Evolutionary conservation across 371 early-diverging fungal genomes (phyloP).

Genomic region (Batkoa obscura): DNA sequence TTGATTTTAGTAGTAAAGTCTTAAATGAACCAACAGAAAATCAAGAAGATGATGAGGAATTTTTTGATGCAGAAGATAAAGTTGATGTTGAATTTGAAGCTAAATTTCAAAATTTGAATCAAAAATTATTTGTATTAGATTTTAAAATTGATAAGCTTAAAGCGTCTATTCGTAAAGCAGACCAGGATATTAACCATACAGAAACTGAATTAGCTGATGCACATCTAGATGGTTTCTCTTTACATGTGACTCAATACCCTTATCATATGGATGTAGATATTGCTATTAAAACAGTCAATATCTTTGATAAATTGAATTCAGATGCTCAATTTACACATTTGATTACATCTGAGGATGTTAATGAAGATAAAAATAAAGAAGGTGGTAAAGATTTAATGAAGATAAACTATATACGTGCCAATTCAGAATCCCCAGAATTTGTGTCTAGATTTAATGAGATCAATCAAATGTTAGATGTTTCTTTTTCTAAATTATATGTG

Average conservation of each 20-base stretch:
- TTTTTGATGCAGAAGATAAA: constrained; percentile 13
- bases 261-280: constrained; percentile 55
- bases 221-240: constrained; percentile 43
- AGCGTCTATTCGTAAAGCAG: constrained; percentile 34
- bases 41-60: constrained; percentile 11
- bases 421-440: constrained; percentile 58
- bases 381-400: constrained; percentile 32
- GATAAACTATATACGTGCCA: constrained; percentile 51
- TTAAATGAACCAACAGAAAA: constrained; percentile 6
- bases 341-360: constrained; percentile 30
- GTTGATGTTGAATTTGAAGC: constrained; percentile 6
- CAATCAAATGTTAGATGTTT: constrained; percentile 63
- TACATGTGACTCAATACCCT: constrained; percentile 47
- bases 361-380: constrained; percentile 2
- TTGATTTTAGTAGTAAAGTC: constrained; percentile 9
- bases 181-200: constrained; percentile 13
- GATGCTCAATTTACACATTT: constrained; percentile 42
- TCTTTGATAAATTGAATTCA: constrained; percentile 49
- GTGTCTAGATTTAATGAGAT: constrained; percentile 46
- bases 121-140: constrained; percentile 34
- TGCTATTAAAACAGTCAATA: constrained; percentile 45
- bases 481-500: constrained; percentile 64
- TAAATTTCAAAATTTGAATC: constrained; percentile 14
- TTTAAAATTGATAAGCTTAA: constrained; percentile 55
- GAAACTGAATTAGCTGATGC: constrained; percentile 44